Evolutionary conservation across 495 filamentous ascomycete species (phyloP), one percentile per base, ranked within the genome.

Genomic region (Trichoderma asperelloides): DNA sequence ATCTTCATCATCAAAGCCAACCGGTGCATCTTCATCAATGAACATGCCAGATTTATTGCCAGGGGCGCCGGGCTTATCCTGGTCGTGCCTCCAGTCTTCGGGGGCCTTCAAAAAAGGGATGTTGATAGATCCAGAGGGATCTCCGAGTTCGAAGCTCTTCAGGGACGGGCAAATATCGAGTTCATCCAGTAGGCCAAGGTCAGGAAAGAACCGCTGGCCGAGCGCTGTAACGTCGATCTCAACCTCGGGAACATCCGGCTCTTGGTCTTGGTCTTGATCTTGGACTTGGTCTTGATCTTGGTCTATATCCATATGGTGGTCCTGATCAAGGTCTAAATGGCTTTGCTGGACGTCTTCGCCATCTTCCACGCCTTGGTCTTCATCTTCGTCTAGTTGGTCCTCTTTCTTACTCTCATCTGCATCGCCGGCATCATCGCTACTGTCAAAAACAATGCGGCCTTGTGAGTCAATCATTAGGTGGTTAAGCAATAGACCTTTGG

Each of bases 401-500:
- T 80, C 77, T 66, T 76, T 80, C 39, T 76, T 75, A 64, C 72
- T 75, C 60, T 74, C 73, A 60, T 76, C 79, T 41, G 76, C 79
- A 71, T 95, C 90, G 60, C 86, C 85, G 63, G 87, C 83, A 72
- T 99, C 96, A 74, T 99, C 95, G 67, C 92, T 97, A 79, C 93
- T 97, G 73, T 98, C 95, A 71, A 99, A 99, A 27, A 98, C 93
- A 69, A 99, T 99, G 49, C 93, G 84, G 33, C 95, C 95, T 69
- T 91, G 83, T 7, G 86, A 83, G 77, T 99, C 95, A 68, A 99
- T 98, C 65, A 92, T 87, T 18, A 99, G 83, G 76, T 98, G 93
- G 75, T 99, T 99, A 21, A 99, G 81, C 25, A 99, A 81, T 41
- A 99, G 82, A 3, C 95, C 95, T 78, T 98, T 99, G 21, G 96